Base-by-base conservation (phyloP, 148 eudicot genomes). In the Rhododendron williamsianum region DNA sequence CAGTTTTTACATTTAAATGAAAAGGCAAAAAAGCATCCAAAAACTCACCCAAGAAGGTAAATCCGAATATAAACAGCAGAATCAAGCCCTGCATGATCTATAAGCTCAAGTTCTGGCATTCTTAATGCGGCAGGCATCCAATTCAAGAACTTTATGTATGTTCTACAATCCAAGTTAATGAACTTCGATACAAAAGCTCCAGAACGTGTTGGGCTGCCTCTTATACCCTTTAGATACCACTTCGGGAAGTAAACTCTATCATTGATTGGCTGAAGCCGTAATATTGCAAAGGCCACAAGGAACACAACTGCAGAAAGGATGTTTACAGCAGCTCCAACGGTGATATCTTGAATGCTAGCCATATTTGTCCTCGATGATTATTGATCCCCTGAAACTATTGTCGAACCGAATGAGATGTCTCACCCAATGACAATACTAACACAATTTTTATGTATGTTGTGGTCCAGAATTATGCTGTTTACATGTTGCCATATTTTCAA, bases 201-300 rank as follows among this genome's bases (percentile, higher is more conserved):
- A 4, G 96, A 90, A 74, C 81, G 89, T 23, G 88, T 89, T 71
- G 99, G 98, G 84, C 92, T 94, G 52, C 89, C 93, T 82, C 99
- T 86, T 80, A 95, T 91, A 45, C 99, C 99, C 91, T 94, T 97
- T 80, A 93, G 84, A 88, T 97, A 95, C 99, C 99, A 97, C 90
- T 97, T 97, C n/a, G 99, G 98, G 78, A 97, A 97, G 92, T 97
- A 97, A 11, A 97, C 94, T 89, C 99, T 93, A 79, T 97, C 99
- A 83, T 93, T 93, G 79, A 95, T 48, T 51, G 99, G 99, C 80
- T 97, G 99, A 86, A 97, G 98, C 82, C 99, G 90, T 65, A 94
- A 90, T 87, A 97, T 90, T 52, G 98, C 98, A 84, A 95, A 97
- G 67, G 95, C 94, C 82, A 97, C 46, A 67, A 97, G 94, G 89